Conservation (phyloP, 2,329 filamentous ascomycete species). For the Colletotrichum cereale region DNA sequence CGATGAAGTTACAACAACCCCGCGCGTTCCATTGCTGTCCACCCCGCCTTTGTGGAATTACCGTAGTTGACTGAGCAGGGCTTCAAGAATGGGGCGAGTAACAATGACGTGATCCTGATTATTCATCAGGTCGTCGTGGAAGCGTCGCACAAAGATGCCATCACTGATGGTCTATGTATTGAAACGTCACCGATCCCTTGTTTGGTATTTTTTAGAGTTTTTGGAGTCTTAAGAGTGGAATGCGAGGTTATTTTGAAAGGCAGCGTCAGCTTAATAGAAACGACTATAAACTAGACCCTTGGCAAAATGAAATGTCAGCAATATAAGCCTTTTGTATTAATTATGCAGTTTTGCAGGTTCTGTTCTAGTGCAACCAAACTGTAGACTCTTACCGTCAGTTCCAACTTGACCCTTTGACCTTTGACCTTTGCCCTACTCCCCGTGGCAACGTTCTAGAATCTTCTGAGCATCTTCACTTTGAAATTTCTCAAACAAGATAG, state of each 20-base stretch:
- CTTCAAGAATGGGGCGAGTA: neutral
- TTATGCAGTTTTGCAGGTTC: neutral
- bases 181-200: too few species aligned
- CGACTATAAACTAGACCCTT: neutral
- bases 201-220: too few species aligned
- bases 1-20: conserved; percentile 1
- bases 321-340: too few species aligned
- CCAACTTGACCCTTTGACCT: too few species aligned
- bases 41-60: neutral
- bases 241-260: neutral
- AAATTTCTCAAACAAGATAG: too few species aligned
- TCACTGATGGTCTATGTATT: neutral
- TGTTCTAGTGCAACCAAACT: too few species aligned
- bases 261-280: too few species aligned
- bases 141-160: neutral
- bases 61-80: too few species aligned
- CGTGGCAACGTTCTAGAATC: too few species aligned
- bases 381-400: too few species aligned
- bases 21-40: neutral
- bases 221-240: neutral
- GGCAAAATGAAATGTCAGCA: neutral
- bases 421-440: too few species aligned
- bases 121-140: neutral
- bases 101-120: conserved; percentile 4
- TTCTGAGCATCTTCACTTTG: too few species aligned